Percentiles rank a stretch among this genome's conserved stretches.
Evolutionary conservation across 306 rosid genomes (phyloP).

Genomic region (Inga oerstediana): DNA sequence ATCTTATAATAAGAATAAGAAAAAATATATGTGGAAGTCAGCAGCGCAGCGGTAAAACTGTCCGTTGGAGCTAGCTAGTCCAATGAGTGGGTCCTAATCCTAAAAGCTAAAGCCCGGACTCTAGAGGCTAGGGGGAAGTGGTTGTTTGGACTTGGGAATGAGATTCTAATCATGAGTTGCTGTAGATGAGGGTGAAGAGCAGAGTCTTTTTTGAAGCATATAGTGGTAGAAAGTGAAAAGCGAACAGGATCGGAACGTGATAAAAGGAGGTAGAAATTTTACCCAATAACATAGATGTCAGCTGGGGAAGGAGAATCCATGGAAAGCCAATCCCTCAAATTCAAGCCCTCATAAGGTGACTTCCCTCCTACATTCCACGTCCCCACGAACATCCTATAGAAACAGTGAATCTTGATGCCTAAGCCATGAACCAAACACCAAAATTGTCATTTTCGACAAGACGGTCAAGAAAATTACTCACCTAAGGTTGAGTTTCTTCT

Average conservation of each 20-base stretch:
- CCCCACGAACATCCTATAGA: conserved; percentile 64
- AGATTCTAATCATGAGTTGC: neutral
- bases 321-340: conserved; percentile 59
- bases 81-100: neutral
- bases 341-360: conserved; percentile 59
- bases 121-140: too few relatives aligned
- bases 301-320: conserved; percentile 51
- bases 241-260: neutral
- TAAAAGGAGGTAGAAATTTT: neutral
- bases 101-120: neutral
- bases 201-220: neutral
- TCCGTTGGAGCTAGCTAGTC: neutral
- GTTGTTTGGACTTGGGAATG: too few relatives aligned
- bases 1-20: too few relatives aligned
- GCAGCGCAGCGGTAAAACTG: neutral
- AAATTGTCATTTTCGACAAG: neutral
- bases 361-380: conserved; percentile 88
- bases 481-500: conserved; percentile 47
- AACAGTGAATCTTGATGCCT: neutral
- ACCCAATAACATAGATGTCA: conserved; percentile 77
- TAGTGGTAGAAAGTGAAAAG: neutral
- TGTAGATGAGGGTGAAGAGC: neutral
- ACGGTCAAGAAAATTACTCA: conserved; percentile 25
- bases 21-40: too few relatives aligned
- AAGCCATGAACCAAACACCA: neutral